Evolutionary conservation across 805 yeast genomes (phyloP).

Genomic region (Saturnispora hagleri): DNA sequence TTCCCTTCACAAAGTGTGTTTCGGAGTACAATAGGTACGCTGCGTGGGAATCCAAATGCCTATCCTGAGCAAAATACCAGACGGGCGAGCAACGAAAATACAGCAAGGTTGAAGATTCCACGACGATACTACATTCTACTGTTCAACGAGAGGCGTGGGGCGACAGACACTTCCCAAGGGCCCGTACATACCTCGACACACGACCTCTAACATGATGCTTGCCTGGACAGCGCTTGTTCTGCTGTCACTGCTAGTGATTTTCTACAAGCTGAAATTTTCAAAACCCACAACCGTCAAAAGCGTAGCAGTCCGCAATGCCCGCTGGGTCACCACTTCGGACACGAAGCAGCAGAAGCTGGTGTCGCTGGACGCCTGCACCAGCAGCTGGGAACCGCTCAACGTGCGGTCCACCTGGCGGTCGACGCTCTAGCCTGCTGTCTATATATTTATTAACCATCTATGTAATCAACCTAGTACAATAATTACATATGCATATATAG

Average conservation of each 20-base stretch:
- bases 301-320: conserved; percentile 2
- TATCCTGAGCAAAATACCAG: background rate
- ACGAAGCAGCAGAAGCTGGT: background rate
- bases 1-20: background rate
- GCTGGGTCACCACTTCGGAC: background rate
- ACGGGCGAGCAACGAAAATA: background rate
- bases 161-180: background rate
- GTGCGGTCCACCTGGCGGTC: background rate
- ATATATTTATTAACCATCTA: background rate
- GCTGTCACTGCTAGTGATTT: background rate
- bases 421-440: background rate
- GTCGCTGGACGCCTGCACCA: background rate
- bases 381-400: background rate
- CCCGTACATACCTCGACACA: background rate
- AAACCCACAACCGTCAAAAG: background rate
- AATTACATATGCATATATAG: background rate
- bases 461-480: background rate
- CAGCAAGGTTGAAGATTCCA: background rate
- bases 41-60: background rate
- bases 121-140: background rate
- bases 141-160: background rate
- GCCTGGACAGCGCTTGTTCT: background rate
- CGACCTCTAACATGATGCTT: background rate
- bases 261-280: background rate
- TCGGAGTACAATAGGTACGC: background rate